Evolutionary conservation across 352 stramenopile genomes (phyloP).

Genomic region (Stramenopiles sp.): DNA sequence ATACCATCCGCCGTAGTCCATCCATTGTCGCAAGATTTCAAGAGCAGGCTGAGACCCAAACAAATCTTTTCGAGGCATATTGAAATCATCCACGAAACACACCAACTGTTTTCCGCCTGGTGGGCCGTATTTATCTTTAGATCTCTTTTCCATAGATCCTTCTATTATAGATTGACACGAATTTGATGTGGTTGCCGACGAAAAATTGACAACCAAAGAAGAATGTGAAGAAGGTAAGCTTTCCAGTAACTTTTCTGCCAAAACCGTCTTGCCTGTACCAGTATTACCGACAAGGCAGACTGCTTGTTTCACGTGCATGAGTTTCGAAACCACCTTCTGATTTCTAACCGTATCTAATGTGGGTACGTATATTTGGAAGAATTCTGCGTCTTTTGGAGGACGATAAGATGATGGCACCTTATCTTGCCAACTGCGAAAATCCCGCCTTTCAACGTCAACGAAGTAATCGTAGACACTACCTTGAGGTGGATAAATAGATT

Average conservation of each 20-base stretch:
- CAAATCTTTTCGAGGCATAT: constrained; percentile 80
- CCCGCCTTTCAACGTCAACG: constrained; percentile 62
- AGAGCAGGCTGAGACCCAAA: constrained; percentile 81
- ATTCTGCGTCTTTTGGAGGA: constrained; percentile 69
- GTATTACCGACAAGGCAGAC: constrained; percentile 83
- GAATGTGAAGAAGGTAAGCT: constrained; percentile 37
- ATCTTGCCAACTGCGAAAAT: constrained; percentile 73
- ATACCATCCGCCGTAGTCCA: constrained; percentile 81
- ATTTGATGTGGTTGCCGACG: constrained; percentile 69
- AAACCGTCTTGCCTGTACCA: constrained; percentile 88
- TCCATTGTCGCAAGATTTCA: constrained; percentile 79
- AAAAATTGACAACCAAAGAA: constrained; percentile 56
- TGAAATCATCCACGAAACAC: constrained; percentile 79
- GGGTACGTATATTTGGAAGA: constrained; percentile 83
- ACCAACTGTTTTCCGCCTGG: constrained; percentile 68
- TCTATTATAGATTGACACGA: neutral
- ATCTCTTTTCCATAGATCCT: neutral
- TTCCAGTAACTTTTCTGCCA: constrained; percentile 82
- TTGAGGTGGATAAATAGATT: constrained; percentile 79
- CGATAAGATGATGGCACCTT: constrained; percentile 65
- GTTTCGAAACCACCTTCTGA: constrained; percentile 74
- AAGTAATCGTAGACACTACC: constrained; percentile 68
- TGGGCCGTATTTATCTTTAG: constrained; percentile 73
- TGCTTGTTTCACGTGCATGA: constrained; percentile 72
- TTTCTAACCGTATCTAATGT: constrained; percentile 86